Base-by-base conservation (phyloP, 441 rosid genomes). In the Populus hybrid region DNA sequence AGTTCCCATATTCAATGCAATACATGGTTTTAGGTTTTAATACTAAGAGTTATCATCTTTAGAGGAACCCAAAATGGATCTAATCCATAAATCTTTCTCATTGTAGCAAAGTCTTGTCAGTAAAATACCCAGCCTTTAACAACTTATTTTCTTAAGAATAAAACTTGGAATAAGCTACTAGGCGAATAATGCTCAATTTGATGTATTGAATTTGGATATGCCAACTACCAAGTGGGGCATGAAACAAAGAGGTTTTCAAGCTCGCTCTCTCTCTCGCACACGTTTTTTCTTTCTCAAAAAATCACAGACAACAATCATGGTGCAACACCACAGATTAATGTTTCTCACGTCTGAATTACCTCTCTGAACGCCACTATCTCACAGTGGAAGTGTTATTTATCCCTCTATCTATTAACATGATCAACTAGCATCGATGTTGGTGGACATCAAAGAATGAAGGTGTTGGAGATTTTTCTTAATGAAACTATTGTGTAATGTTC, bases 181-280 rank as follows among this genome's bases (percentile, higher is more conserved):
- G 46, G 21, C 4, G 42, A 69, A 46, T 74, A 75, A 69, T 76
- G 79, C 76, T 76, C 72, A 71, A 23, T 70, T 77, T 68, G 34
- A 65, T 63, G 64, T 6, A 14, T 67, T 70, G 46, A 75, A 57
- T 73, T 65, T 76, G 67, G 24, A 42, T 66, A 74, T 76, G 54
- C 61, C 69, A 74, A 30, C 26, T 57, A 69, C 20, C 21, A 8
- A 65, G 61, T 35, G 70, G 78, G 72, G 69, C 23, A 59, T 10
- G 63, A 70, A 77, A 30, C 32, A 75, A 66, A 8, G 26, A 26
- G 32, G 50, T 18, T 14, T 30, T 32, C 57, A 24, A 21, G 20
- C 20, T 12, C 35, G 5, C 23, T 30, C 34, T 0, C 36, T 34
- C 36, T 34, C 36, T 28, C 23, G 3, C 1, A 14, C 3, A 10